These are phyloP conservation scores for Rhizodiscina lignyota DNA, from an alignment of 495 filamentous ascomycete species.

Conservation along the genomic window DNA sequence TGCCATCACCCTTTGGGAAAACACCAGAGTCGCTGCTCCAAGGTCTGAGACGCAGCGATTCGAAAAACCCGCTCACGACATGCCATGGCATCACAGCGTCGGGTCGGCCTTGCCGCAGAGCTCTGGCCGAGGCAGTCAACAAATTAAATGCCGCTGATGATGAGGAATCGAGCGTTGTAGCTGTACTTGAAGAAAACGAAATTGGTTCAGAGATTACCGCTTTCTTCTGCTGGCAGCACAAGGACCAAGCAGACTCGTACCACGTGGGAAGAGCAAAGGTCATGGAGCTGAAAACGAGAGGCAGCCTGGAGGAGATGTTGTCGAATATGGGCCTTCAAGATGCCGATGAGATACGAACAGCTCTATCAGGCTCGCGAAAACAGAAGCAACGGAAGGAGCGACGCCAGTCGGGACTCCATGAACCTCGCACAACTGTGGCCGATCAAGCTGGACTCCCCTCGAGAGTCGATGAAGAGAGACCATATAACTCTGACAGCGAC, in stretches of 20 bases:
- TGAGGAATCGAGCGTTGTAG: slow-evolving; percentile 22
- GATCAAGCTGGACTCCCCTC: no score
- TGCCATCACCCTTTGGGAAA: slow-evolving; percentile 1
- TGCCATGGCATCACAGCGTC: slow-evolving; percentile 69
- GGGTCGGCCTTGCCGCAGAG: slow-evolving; percentile 65
- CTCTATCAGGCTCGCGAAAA: slow-evolving; percentile 6
- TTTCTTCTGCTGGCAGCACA: slow-evolving; percentile 88
- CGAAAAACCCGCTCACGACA: slow-evolving; percentile 65
- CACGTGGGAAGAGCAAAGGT: slow-evolving; percentile 15
- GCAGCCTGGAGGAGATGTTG: slow-evolving; percentile 70
- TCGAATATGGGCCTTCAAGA: slow-evolving; percentile 62
- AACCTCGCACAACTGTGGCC: no score
- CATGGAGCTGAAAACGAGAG: slow-evolving; percentile 34
- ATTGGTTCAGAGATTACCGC: slow-evolving; percentile 27
- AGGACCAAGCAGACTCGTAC: slow-evolving; percentile 72
- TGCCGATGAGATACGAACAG: slow-evolving; percentile 30
- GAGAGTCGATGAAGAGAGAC: no score
- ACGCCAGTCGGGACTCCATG: no score
- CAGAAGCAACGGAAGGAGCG: slow-evolving; percentile 7
- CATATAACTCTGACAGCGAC: no score
- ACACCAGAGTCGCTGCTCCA: slow-evolving; percentile 70
- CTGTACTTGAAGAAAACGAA: slow-evolving; percentile 20
- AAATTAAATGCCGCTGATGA: slow-evolving; percentile 15
- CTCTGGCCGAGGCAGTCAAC: slow-evolving; percentile 30
- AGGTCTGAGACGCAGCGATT: slow-evolving; percentile 62